Percentiles rank a stretch among this genome's conserved stretches.
These are phyloP conservation scores for Epithele typhae DNA, from an alignment of 768 basidiomycete genomes.

Conservation along the genomic window DNA sequence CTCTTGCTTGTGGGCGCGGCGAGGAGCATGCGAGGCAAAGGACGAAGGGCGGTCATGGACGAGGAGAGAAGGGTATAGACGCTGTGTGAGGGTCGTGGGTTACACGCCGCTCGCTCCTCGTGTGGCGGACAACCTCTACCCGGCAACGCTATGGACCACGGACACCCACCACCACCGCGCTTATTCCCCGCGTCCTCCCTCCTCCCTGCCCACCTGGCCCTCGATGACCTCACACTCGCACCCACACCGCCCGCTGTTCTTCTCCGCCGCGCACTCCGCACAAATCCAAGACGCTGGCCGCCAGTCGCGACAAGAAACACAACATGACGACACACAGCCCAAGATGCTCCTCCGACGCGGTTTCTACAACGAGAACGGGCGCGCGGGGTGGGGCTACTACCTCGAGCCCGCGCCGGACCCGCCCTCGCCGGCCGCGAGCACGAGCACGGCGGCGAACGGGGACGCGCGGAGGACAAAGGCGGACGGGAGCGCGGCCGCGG, in stretches of 20 bases:
- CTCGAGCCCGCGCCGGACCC: constrained; percentile 9
- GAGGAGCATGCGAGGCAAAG: too few relatives aligned
- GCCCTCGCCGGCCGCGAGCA: background rate
- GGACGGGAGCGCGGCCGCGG: background rate
- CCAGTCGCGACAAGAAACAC: constrained; percentile 2
- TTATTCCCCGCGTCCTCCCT: constrained; percentile 5
- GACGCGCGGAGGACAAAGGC: constrained; percentile 1
- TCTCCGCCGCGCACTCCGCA: constrained; percentile 14
- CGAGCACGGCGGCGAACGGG: background rate
- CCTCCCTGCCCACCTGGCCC: background rate
- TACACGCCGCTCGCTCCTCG: constrained; percentile 4
- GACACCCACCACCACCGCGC: constrained; percentile 7
- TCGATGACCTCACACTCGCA: background rate
- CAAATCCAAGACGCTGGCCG: constrained; percentile 8
- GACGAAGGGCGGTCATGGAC: too few relatives aligned
- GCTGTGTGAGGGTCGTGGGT: too few relatives aligned
- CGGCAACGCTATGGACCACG: constrained; percentile 1
- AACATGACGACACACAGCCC: constrained; percentile 1
- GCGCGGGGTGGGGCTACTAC: constrained; percentile 14
- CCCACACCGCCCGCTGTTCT: constrained; percentile 7
- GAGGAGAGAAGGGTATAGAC: too few relatives aligned
- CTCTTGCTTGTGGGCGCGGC: too few relatives aligned
- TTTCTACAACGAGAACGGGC: constrained; percentile 7
- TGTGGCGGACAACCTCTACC: background rate
- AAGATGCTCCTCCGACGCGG: constrained; percentile 10